Evolutionary conservation across 2,329 filamentous ascomycete species (phyloP).

Genomic region (Clarireedia paspali): DNA sequence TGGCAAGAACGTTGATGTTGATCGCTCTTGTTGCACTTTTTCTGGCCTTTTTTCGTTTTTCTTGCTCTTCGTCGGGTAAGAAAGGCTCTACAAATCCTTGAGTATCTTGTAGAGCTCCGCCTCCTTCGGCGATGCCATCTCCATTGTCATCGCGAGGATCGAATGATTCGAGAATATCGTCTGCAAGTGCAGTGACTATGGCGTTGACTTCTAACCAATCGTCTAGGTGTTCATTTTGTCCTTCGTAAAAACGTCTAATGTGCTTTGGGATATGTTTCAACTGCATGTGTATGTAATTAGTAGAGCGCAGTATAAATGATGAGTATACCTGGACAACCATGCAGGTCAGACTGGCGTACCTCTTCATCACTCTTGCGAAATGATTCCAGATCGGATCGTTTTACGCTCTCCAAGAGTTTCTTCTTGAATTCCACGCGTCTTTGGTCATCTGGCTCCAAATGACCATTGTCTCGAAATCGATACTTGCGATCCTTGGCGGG

Average conservation of each 20-base stretch:
- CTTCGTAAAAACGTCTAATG: conserved; percentile 45
- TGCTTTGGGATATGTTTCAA: conserved; percentile 46
- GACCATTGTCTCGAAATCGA: conserved; percentile 16
- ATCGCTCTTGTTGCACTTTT: conserved; percentile 48
- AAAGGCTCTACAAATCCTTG: conserved; percentile 45
- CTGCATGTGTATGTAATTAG: conserved; percentile 20
- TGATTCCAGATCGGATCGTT: conserved; percentile 12
- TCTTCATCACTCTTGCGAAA: conserved; percentile 18
- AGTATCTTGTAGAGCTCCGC: conserved; percentile 40
- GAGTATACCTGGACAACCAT: too few relatives aligned
- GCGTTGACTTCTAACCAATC: conserved; percentile 53
- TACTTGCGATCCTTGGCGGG: conserved; percentile 18
- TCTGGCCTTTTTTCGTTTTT: conserved; percentile 38
- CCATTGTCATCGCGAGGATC: conserved; percentile 46
- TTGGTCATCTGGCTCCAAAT: conserved; percentile 19
- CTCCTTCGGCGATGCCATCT: conserved; percentile 46
- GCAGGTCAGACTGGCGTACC: not conserved
- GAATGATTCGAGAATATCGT: conserved; percentile 54
- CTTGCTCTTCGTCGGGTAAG: conserved; percentile 46
- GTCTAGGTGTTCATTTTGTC: conserved; percentile 45
- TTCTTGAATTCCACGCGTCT: conserved; percentile 20
- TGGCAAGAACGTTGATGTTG: conserved; percentile 51
- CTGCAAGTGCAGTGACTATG: conserved; percentile 46
- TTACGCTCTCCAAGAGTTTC: conserved; percentile 15
- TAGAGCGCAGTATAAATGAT: too few relatives aligned